Base-by-base conservation (phyloP, 1,284 basidiomycete species). In the Puccinia triticina region DNA sequence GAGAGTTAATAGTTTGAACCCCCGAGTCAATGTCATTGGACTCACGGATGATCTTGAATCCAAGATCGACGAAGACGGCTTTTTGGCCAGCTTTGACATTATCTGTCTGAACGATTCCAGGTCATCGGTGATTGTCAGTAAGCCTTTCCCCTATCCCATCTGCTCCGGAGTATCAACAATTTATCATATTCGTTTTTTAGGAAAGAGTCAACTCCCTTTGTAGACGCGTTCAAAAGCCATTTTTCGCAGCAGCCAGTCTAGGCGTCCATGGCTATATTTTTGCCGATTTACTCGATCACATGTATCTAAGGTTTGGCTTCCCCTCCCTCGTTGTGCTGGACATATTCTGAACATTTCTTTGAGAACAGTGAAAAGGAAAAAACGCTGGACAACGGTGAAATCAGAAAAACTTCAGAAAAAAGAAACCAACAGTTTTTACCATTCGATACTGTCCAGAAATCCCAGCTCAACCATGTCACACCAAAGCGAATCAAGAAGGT, bases 261-360 rank as follows among this genome's bases (percentile, higher is more conserved):
- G 96, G 96, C n/a, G 89, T 96, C 83, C 89, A 92, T 72, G 97
- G 96, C 8, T 99, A 93, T 88, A 93, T 96, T 85, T 98, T 98
- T 87, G 93, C 94, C 83, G 96, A 99, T 87, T 90, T 99, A 71
- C 89, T 95, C 82, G 89, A 90, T 64, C 94, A 96, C 86, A 91
- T 94, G 84, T 96, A 93, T 87, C 91, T 97, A 83, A 74, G 91
- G 95, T 94, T 64, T 26, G 37, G 67, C 55, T 50, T 73, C 18
- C 32, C 55, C 12, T 16, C 3, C 23, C 2, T 69, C 40, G 40
- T 74, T 16, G 88, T 89, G 92, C 88, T 77, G 1, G n/a, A 37
- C 32, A 40, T 2, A 32, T 16, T 53, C 50, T 53, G 48, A 55
- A 18, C 21, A 26, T 50, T 72, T 37, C 26, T 72, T 50, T 32